A percentile compares a stretch with the other conserved stretches of the same genome.
These are phyloP conservation scores for Alternaria viburni DNA, from an alignment of 2,329 filamentous ascomycete species.

Conservation along the genomic window DNA sequence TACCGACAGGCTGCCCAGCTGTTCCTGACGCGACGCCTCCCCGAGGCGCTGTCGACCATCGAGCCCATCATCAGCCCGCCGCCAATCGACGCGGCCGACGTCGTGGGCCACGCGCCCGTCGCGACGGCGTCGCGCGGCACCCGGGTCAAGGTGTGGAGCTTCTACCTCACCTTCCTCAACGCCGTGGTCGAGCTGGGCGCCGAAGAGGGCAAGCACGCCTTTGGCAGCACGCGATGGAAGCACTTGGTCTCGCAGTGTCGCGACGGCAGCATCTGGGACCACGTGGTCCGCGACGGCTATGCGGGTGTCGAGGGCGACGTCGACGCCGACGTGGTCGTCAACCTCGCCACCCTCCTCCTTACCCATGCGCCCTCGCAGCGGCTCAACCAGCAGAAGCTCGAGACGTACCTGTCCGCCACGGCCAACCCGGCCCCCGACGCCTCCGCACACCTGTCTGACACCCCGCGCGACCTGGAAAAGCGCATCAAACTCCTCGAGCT, in stretches of 20 bases:
- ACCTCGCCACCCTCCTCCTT: slow-evolving; percentile 84
- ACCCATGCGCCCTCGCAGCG: slow-evolving; percentile 86
- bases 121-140: slow-evolving; percentile 80
- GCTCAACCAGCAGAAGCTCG: slow-evolving; percentile 84
- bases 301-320: slow-evolving; percentile 87
- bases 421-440: slow-evolving; percentile 73
- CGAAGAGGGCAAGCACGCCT: slow-evolving; percentile 87
- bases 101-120: slow-evolving; percentile 67
- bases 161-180: slow-evolving; percentile 93
- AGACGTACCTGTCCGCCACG: slow-evolving; percentile 84
- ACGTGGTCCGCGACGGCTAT: slow-evolving; percentile 86
- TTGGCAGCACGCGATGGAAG: slow-evolving; percentile 87
- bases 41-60: slow-evolving; percentile 85
- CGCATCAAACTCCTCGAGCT: slow-evolving; percentile 92
- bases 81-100: slow-evolving; percentile 37
- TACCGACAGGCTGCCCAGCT: slow-evolving; percentile 94
- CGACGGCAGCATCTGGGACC: slow-evolving; percentile 92
- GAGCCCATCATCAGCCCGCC: slow-evolving; percentile 77
- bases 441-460: slow-evolving; percentile 55
- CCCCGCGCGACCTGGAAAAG: slow-evolving; percentile 81
- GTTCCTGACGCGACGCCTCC: slow-evolving; percentile 90
- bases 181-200: slow-evolving; percentile 86
- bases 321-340: slow-evolving; percentile 92
- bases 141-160: slow-evolving; percentile 93
- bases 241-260: slow-evolving; percentile 81